phyloP scores from a whole-genome alignment of 1,139 yeast species.

The Yarrowia galli region DNA sequence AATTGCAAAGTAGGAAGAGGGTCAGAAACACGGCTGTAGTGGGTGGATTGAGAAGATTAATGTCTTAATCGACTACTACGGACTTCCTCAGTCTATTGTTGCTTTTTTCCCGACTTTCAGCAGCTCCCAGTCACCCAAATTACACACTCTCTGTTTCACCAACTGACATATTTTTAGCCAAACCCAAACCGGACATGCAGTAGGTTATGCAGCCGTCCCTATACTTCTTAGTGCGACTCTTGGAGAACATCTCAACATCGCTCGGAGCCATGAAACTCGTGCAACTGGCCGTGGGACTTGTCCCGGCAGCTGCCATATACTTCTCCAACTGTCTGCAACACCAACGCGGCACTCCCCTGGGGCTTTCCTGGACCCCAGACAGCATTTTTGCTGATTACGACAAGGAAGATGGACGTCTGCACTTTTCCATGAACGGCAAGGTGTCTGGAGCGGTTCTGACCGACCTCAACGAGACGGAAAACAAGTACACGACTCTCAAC shows the following conservation, averaged over 20 bases:
- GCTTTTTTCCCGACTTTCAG: no score
- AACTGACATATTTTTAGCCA: constrained; percentile 9
- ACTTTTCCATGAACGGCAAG: constrained; percentile 4
- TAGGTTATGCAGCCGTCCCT: constrained; percentile 13
- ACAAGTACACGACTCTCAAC: constrained; percentile 38
- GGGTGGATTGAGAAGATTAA: no score
- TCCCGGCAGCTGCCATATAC: constrained; percentile 5
- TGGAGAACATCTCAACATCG: neutral
- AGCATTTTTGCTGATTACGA: constrained; percentile 22
- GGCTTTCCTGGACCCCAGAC: constrained; percentile 19
- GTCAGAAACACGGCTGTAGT: no score
- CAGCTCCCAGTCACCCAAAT: neutral
- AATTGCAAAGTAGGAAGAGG: neutral
- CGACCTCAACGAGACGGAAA: constrained; percentile 32
- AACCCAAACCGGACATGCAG: neutral
- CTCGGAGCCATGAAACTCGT: constrained; percentile 10
- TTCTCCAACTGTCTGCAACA: neutral
- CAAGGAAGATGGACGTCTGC: neutral
- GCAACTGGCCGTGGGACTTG: constrained; percentile 12
- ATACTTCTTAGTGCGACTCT: neutral
- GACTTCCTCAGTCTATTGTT: no score
- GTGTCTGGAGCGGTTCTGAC: constrained; percentile 1
- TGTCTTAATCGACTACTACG: no score
- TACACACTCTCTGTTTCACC: no score
- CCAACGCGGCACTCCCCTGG: neutral